These are phyloP conservation scores for Musa schizocarpa DNA, from an alignment of 176 grass and related monocot species.

Conservation along the genomic window DNA sequence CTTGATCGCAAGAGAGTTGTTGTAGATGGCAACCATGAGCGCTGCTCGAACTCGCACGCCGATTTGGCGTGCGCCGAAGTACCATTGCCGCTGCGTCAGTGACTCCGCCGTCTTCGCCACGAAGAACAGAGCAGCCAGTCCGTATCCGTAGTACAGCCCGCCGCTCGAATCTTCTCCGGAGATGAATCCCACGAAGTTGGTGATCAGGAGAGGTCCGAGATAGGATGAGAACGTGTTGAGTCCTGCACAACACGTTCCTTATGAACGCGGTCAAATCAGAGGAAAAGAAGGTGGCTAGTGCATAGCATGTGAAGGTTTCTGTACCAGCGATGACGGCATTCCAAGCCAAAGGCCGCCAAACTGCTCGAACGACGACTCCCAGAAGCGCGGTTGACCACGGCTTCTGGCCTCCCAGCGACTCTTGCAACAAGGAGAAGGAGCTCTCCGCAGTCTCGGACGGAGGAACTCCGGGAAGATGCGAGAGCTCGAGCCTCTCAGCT, in stretches of 20 bases:
- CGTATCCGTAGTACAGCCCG: constrained; percentile 36
- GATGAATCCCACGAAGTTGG: constrained; percentile 72
- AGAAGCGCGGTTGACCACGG: constrained; percentile 26
- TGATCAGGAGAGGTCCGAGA: constrained; percentile 65
- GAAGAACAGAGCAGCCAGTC: constrained; percentile 60
- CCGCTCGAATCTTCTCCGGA: constrained; percentile 28
- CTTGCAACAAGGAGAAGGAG: constrained; percentile 49
- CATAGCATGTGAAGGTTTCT: not conserved
- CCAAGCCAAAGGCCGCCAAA: constrained; percentile 53
- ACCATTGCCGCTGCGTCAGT: constrained; percentile 81
- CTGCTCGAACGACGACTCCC: constrained; percentile 38
- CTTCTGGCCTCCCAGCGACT: constrained; percentile 51
- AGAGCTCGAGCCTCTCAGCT: constrained; percentile 39
- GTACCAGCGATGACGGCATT: constrained; percentile 83
- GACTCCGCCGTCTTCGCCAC: constrained; percentile 74
- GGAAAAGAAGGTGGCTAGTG: not conserved
- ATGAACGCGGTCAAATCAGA: not conserved
- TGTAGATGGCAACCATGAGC: constrained; percentile 65
- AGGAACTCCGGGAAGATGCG: constrained; percentile 52
- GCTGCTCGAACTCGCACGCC: constrained; percentile 58
- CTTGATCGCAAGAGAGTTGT: constrained; percentile 54
- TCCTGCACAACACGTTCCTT: constrained; percentile 23
- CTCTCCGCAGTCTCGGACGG: constrained; percentile 38
- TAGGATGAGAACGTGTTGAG: constrained; percentile 73
- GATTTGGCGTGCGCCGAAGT: constrained; percentile 68